Evolutionary conservation across 371 early-diverging fungal species (phyloP).

Genomic region (Dinochytrium kinnereticum): DNA sequence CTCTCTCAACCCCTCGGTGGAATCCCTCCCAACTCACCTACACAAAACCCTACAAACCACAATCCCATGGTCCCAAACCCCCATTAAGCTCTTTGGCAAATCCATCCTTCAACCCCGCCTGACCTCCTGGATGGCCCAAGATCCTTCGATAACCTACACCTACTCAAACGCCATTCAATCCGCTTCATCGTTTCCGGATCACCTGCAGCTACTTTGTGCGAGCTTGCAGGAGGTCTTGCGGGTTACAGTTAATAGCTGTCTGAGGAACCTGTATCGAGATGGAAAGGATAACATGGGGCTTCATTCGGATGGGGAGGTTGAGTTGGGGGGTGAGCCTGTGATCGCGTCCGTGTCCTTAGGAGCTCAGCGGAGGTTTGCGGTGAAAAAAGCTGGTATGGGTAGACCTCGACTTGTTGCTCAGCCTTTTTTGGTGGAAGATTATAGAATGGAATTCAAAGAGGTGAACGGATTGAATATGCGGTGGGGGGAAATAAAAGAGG

Average conservation of each 20-base stretch:
- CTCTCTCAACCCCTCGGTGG: neutral
- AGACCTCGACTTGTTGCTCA: no score
- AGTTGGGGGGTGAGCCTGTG: constrained; percentile 6
- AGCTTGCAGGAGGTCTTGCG: no score
- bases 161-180: constrained; percentile 1
- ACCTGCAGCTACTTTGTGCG: no score
- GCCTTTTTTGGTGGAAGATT: no score
- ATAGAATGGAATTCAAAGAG: no score
- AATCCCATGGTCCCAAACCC: constrained; percentile 5
- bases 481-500: no score
- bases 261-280: constrained; percentile 10
- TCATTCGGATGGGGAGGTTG: constrained; percentile 13
- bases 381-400: no score
- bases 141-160: constrained; percentile 6
- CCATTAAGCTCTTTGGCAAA: constrained; percentile 14
- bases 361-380: neutral
- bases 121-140: neutral
- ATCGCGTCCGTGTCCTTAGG: constrained; percentile 12
- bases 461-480: no score
- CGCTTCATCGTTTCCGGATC: neutral
- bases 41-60: neutral
- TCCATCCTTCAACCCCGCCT: constrained; percentile 13
- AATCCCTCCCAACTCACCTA: neutral
- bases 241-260: no score
- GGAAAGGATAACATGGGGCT: constrained; percentile 16